Evolutionary conservation across 176 grass and related monocot genomes (phyloP), one percentile per base, ranked within the genome.

Genomic region (Bothriochloa decipiens): DNA sequence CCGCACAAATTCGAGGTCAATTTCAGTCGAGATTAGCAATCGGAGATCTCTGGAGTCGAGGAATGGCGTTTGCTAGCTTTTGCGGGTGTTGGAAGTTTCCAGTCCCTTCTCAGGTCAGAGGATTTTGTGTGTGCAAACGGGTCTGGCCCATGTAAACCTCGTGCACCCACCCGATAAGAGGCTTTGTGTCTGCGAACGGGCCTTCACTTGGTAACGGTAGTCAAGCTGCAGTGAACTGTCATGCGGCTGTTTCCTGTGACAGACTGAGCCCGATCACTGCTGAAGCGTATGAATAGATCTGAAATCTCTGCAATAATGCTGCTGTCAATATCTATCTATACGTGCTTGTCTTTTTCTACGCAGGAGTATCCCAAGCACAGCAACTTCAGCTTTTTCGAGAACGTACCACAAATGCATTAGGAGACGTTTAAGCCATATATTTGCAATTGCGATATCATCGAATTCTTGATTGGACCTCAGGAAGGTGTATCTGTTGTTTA

Each of bases 21-120:
- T 79, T 78, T 83, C 27, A 53, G 39, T 70, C 70, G 63, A 32
- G 80, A 84, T 69, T 33, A 80, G 8, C 40, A 77, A 7, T 39
- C 89, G 80, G 62, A 64, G 41, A 90, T 87, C 69, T 90, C 84
- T 75, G 80, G 60, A 61, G 58, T 60, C 69, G 55, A 80, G 80
- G 75, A 62, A 68, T 68, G 76, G 57, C 11, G 62, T 86, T 43
- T 79, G 39, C 74, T 73, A 29, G 39, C 81, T 80, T 87, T 87
- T 87, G 68, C 80, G 75, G 60, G 29, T 68, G 74, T 79, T 68
- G 37, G 68, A 86, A 83, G 68, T 68, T 83, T 86, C 67, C 74
- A 50, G 17, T 63, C 73, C 25, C 29, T 22, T 13, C 18, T 37
- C 28, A 53, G 65, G 70, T 55, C 2, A n/a, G 9, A 8, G 18